A percentile compares a stretch with the other conserved stretches of the same genome.
These are phyloP conservation scores for Stereocaulon alpinum DNA, from an alignment of 495 filamentous ascomycete genomes.

Conservation along the genomic window DNA sequence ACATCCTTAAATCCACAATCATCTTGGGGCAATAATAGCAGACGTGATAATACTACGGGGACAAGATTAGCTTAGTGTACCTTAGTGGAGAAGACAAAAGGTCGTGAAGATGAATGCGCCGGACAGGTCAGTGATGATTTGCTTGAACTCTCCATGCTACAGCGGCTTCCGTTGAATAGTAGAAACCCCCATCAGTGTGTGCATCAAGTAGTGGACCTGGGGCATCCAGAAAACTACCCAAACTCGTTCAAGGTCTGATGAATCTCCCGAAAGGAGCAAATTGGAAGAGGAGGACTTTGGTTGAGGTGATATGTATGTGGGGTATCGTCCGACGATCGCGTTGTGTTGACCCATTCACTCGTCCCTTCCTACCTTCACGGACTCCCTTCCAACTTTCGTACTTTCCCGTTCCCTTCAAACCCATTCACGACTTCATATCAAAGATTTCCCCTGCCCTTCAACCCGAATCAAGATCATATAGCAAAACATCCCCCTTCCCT, in stretches of 20 bases:
- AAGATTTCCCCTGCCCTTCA: background rate
- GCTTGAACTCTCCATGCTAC: background rate
- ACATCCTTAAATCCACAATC: background rate
- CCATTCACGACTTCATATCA: background rate
- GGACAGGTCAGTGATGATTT: conserved; percentile 44
- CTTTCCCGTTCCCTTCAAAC: background rate
- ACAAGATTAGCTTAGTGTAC: too few species aligned
- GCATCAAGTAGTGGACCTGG: too few species aligned
- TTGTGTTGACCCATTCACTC: background rate
- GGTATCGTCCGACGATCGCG: too few species aligned
- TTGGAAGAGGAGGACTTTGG: background rate
- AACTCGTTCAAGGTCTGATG: background rate
- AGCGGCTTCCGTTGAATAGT: too few species aligned
- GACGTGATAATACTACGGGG: too few species aligned
- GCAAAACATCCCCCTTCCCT: background rate
- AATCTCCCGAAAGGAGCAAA: background rate
- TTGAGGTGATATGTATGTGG: background rate
- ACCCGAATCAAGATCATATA: background rate
- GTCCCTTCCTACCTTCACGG: background rate
- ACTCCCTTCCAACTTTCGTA: background rate
- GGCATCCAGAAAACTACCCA: too few species aligned
- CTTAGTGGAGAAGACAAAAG: background rate
- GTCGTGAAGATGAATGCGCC: conserved; percentile 46
- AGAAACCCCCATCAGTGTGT: background rate
- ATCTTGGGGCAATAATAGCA: background rate